Evolutionary conservation across 495 filamentous ascomycete species (phyloP), one percentile per base, ranked within the genome.

Genomic region (Bacidia gigantensis): DNA sequence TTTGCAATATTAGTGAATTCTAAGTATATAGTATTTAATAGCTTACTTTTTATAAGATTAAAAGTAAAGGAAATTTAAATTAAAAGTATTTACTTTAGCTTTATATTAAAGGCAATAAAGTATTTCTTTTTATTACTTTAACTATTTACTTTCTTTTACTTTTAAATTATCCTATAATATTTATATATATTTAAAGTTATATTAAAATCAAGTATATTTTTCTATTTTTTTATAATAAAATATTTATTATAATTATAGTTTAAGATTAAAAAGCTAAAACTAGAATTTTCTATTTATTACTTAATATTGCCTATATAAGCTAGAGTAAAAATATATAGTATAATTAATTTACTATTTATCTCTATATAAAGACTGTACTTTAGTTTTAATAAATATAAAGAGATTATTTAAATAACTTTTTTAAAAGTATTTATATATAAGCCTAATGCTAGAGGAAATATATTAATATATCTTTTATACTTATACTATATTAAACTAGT

Each of bases 131-230:
- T 48, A n/a, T 25, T 24, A 23, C 26, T 48, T 44, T 9, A 7
- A 22, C 9, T 29, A n/a, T 23, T 22, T 23, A 10, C 11, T 23
- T 5, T 48, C 26, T 48, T 25, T 35, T 29, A 29, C 5, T 44
- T 44, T n/a, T 44, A 29, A 17, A 32, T 18, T 39, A 50, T 5
- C 5, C 23, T 50, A 50, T 50, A 50, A 50, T 39, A 50, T 17
- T 17, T n/a, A 25, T 21, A 10, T 25, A 48, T 48, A 25, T 44
- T 44, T 32, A 11, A 17, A 32, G 14, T 29, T 5, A 11, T 7
- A 50, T 32, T 21, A 14, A 50, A 21, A 50, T 51, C 43, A 51
- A 51, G 22, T 3, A 20, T 51, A 14, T 32, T 25, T 25, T 50
- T 14, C 9, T 32, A 18, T 39, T 35, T 50, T 26, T 39, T 50